phyloP scores from a whole-genome alignment of 345 rosid genomes.

The Citrus reticulata region DNA sequence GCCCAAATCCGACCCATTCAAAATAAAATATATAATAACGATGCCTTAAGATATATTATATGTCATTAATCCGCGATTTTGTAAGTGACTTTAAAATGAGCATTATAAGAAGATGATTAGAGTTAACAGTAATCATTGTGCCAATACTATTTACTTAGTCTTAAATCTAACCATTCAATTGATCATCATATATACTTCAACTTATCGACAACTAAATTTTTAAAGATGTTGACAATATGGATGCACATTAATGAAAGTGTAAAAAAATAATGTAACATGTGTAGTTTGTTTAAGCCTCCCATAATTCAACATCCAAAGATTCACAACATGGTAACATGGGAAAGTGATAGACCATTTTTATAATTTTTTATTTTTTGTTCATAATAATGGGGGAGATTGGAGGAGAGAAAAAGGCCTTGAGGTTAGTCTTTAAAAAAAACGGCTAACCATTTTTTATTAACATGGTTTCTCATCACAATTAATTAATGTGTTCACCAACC shows the following conservation, averaged over 20 bases:
- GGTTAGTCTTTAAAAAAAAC: neutral
- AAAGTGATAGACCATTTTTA: slow-evolving; percentile 32
- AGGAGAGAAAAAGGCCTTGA: slow-evolving; percentile 27
- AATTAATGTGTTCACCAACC: too few relatives aligned
- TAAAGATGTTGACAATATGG: neutral
- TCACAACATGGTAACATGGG: slow-evolving; percentile 18
- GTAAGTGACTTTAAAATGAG: too few relatives aligned
- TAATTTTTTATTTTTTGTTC: neutral
- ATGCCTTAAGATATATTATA: too few relatives aligned
- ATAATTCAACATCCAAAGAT: neutral
- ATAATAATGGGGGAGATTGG: slow-evolving; percentile 21
- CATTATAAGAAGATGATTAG: too few relatives aligned
- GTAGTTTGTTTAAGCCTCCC: neutral
- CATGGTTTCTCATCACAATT: too few relatives aligned
- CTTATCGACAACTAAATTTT: neutral
- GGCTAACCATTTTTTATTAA: too few relatives aligned
- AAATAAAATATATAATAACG: too few relatives aligned
- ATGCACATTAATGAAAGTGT: slow-evolving; percentile 8
- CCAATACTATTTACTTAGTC: too few relatives aligned
- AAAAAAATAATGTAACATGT: neutral
- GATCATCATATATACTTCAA: too few relatives aligned
- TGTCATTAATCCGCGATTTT: too few relatives aligned
- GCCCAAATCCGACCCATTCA: accelerated
- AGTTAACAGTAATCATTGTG: too few relatives aligned
- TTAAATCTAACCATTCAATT: neutral